Conservation (phyloP, 2,329 filamentous ascomycete species). For the Atkinsonella hypoxylon region DNA sequence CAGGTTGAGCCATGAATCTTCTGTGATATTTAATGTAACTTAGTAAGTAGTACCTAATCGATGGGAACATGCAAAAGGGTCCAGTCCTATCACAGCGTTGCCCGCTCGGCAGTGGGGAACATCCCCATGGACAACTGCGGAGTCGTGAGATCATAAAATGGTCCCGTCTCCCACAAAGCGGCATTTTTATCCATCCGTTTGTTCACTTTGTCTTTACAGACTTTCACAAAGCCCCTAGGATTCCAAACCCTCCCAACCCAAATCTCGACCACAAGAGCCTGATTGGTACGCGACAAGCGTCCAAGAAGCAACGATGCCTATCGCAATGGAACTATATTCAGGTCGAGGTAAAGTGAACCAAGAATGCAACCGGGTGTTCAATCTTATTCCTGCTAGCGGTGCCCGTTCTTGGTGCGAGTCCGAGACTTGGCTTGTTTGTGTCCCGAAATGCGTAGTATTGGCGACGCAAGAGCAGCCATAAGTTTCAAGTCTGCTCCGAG, state of each 20-base stretch:
- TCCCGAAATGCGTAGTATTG: not conserved
- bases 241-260: not conserved
- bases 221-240: too few relatives aligned
- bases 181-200: not conserved
- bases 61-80: too few relatives aligned
- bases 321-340: slow-evolving; percentile 22
- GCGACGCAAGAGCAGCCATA: too few relatives aligned
- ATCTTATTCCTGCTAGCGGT: slow-evolving; percentile 9
- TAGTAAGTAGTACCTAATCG: too few relatives aligned
- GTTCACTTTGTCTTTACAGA: too few relatives aligned
- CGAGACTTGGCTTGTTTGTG: not conserved
- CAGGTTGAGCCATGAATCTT: too few relatives aligned
- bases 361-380: slow-evolving; percentile 36
- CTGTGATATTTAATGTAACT: too few relatives aligned
- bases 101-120: slow-evolving; percentile 1
- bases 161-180: not conserved
- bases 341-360: slow-evolving; percentile 34
- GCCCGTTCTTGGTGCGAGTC: not conserved
- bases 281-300: slow-evolving; percentile 10
- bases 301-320: slow-evolving; percentile 15
- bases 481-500: not conserved
- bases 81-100: slow-evolving; percentile 1
- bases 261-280: not conserved
- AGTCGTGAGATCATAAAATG: not conserved
- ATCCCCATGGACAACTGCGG: not conserved